A percentile compares a stretch with the other conserved stretches of the same genome.
Evolutionary conservation across 2,329 filamentous ascomycete genomes (phyloP).

Genomic region (Epichloe typhina): DNA sequence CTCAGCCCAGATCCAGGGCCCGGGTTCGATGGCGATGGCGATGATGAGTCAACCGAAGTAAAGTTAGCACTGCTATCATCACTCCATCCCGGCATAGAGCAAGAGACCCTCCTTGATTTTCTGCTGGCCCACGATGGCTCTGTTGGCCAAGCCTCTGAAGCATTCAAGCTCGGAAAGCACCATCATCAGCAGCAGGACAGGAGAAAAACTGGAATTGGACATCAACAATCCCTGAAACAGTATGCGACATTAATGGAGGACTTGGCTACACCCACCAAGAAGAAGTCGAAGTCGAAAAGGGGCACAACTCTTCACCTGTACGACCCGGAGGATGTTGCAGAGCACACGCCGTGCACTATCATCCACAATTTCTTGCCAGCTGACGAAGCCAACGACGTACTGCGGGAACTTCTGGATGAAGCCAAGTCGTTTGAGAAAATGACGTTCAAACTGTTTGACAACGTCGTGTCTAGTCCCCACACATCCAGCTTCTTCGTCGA

Average conservation of each 20-base stretch:
- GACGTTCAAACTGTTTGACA: constrained; percentile 79
- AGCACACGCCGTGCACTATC: constrained; percentile 79
- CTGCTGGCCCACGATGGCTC: constrained; percentile 67
- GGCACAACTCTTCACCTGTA: constrained; percentile 77
- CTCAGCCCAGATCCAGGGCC: constrained; percentile 15
- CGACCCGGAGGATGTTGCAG: constrained; percentile 65
- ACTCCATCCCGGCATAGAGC: constrained; percentile 50
- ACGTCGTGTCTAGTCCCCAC: constrained; percentile 73
- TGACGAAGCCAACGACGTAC: constrained; percentile 57
- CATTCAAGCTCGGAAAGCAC: constrained; percentile 28
- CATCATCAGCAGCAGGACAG: constrained; percentile 13
- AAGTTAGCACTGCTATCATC: constrained; percentile 79
- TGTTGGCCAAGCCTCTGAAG: constrained; percentile 49
- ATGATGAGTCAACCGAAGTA: constrained; percentile 64
- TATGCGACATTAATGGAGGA: constrained; percentile 24
- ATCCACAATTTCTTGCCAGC: constrained; percentile 78
- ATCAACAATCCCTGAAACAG: constrained; percentile 50
- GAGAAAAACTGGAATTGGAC: constrained; percentile 29
- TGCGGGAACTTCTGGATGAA: constrained; percentile 65
- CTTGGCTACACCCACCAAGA: constrained; percentile 21
- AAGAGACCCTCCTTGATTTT: constrained; percentile 61
- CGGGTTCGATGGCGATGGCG: constrained; percentile 7
- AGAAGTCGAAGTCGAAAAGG: constrained; percentile 52
- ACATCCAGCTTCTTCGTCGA: constrained; percentile 76
- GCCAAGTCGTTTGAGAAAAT: constrained; percentile 55